A percentile compares a stretch with the other conserved stretches of the same genome.
phyloP scores from a whole-genome alignment of 495 filamentous ascomycete genomes.

The Penicillium bialowiezense region DNA sequence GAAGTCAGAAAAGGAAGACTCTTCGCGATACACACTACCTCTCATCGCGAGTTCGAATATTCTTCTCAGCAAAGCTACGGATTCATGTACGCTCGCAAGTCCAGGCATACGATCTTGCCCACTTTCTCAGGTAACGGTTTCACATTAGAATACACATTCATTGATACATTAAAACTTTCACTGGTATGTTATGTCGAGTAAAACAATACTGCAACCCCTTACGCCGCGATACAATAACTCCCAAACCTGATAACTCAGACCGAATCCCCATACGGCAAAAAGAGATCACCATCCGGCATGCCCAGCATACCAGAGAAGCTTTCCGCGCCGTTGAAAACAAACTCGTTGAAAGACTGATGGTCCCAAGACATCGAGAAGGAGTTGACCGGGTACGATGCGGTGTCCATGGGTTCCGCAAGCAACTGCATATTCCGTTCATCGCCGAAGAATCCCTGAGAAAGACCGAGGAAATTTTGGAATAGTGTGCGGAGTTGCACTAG shows the following conservation, averaged over 20 bases:
- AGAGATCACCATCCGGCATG: neutral
- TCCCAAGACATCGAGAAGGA: neutral
- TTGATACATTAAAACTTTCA: too few species aligned
- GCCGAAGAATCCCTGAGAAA: slow-evolving; percentile 8
- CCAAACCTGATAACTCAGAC: neutral
- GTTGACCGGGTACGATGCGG: neutral
- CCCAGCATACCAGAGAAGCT: neutral
- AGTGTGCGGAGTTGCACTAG: slow-evolving; percentile 12
- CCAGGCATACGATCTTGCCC: too few species aligned
- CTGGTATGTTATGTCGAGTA: too few species aligned
- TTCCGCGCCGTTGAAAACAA: neutral
- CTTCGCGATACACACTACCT: too few species aligned
- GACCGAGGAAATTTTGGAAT: slow-evolving; percentile 12
- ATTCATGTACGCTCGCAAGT: too few species aligned
- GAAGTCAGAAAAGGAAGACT: too few species aligned
- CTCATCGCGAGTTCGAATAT: too few species aligned
- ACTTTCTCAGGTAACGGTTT: too few species aligned
- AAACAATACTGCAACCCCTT: too few species aligned
- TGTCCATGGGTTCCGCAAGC: neutral
- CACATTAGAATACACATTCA: too few species aligned
- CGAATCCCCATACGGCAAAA: neutral
- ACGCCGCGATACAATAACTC: too few species aligned
- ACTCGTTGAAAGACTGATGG: neutral
- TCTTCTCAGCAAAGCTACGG: too few species aligned
- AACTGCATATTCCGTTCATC: neutral